Conservation (phyloP, 1,139 yeast genomes). For the Saccharomyces hybrid region DNA sequence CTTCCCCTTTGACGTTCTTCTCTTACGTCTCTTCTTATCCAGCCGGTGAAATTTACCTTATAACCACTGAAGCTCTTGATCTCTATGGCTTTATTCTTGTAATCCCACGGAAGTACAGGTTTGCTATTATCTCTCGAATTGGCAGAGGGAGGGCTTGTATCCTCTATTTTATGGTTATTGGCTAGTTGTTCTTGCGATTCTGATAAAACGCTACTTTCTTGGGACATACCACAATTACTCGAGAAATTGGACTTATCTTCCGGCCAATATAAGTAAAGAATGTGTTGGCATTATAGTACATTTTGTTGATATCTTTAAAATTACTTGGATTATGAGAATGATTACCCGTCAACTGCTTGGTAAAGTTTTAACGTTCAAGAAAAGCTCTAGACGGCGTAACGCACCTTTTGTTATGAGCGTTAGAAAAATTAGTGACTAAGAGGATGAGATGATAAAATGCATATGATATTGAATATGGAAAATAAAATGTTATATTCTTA, state of each 20-base stretch:
- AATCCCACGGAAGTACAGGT: conserved; percentile 19
- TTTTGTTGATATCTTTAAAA: not conserved
- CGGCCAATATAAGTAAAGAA: not conserved
- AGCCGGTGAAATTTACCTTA: conserved; percentile 19
- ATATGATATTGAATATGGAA: not conserved
- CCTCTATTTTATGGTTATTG: conserved; percentile 4
- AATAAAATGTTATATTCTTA: too few species aligned
- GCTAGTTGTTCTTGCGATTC: conserved; percentile 4
- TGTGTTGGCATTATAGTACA: not conserved
- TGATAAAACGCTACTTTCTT: conserved; percentile 3
- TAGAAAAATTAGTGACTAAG: too few species aligned
- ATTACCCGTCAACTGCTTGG: not conserved
- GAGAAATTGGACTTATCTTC: not conserved
- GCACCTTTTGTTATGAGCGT: too few species aligned
- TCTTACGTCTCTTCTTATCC: conserved; percentile 19
- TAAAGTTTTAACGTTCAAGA: not conserved
- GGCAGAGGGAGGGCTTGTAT: conserved; percentile 1
- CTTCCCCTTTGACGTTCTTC: conserved; percentile 3
- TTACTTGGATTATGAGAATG: not conserved
- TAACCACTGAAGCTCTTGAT: conserved; percentile 24
- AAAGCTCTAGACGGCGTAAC: not conserved
- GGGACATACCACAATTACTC: conserved; percentile 4
- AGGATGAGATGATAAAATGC: too few species aligned
- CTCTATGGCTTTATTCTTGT: conserved; percentile 11
- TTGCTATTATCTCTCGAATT: not conserved